Base-by-base conservation (phyloP, 2,329 filamentous ascomycete species). In the Fusarium buharicum region DNA sequence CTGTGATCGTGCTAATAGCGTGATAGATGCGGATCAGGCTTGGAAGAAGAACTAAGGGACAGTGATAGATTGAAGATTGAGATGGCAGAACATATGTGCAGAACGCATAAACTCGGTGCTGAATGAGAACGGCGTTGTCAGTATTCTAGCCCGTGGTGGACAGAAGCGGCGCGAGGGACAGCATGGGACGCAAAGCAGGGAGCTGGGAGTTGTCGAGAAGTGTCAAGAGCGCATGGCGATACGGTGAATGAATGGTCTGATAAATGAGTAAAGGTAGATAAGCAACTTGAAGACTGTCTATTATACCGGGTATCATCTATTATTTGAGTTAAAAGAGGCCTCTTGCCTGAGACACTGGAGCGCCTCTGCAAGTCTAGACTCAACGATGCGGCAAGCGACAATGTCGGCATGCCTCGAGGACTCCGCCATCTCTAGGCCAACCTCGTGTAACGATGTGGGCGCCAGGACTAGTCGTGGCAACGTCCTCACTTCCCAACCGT, bases 401-500 rank as follows among this genome's bases (percentile, higher is more conserved):
- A 31, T 14, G 13, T 31, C 20, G 20, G 20, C 20, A 14, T 31
- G 12, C 28, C 28, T 28, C 27, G 13, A 31, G 28, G 3, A 11
- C 28, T 7, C 6, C 11, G 5, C 13, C 5, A 31, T 13, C 11
- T 5, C 11, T 12, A 28, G 11, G 11, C 3, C 27, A 28, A 12
- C 11, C 4, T 28, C 8, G 8, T 30, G 28, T 30, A 11, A 4
- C 12, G 7, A 30, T 30, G 10, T 10, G 28, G 28, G 12, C 28
- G 9, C 22, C 13, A 30, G 28, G 28, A 30, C 6, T 30, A 10
- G 28, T 30, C 17, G 8, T 8, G n/a, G 22, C 31, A 3, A 27
- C 7, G n/a, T 14, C 12, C 20, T 70, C 49, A 73, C 39, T 72
- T 77, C 6, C 74, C 74, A 6, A 77, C 40, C 20, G 65, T 73